Conservation (phyloP, 2,329 filamentous ascomycete species). For the Hymenoscyphus occultus region DNA sequence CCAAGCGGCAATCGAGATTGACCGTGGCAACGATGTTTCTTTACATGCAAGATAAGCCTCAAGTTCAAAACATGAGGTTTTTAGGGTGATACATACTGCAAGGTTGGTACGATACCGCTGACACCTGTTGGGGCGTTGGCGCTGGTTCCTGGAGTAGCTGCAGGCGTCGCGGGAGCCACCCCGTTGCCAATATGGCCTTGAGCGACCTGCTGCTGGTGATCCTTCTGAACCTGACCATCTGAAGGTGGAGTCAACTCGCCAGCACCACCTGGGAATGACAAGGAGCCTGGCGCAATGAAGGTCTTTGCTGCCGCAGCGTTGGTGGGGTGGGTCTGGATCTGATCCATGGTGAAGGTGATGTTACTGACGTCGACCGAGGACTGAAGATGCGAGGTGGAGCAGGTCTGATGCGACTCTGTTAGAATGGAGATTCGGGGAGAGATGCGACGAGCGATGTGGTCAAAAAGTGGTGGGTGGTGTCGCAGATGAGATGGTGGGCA, state of each 20-base stretch:
- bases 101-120: conserved; percentile 85
- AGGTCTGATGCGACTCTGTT: conserved; percentile 31
- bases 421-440: conserved; percentile 24
- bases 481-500: conserved; percentile 13
- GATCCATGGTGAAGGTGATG: conserved; percentile 62
- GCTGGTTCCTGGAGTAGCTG: conserved; percentile 81
- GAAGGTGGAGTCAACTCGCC: conserved; percentile 79
- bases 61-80: conserved; percentile 34
- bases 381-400: conserved; percentile 27
- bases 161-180: conserved; percentile 86
- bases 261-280: conserved; percentile 85
- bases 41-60: conserved; percentile 55
- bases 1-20: conserved; percentile 94
- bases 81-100: conserved; percentile 81
- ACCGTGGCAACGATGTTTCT: conserved; percentile 99
- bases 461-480: not conserved
- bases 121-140: conserved; percentile 61
- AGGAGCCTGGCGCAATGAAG: conserved; percentile 87
- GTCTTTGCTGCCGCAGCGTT: conserved; percentile 92
- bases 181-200: conserved; percentile 67
- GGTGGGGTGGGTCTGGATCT: conserved; percentile 85
- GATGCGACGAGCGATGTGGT: not conserved
- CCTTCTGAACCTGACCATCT: conserved; percentile 51
- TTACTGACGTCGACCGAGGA: not conserved
- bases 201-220: conserved; percentile 54